Evolutionary conservation across 1,284 basidiomycete species (phyloP).

Genomic region (Trichosporon asahii): DNA sequence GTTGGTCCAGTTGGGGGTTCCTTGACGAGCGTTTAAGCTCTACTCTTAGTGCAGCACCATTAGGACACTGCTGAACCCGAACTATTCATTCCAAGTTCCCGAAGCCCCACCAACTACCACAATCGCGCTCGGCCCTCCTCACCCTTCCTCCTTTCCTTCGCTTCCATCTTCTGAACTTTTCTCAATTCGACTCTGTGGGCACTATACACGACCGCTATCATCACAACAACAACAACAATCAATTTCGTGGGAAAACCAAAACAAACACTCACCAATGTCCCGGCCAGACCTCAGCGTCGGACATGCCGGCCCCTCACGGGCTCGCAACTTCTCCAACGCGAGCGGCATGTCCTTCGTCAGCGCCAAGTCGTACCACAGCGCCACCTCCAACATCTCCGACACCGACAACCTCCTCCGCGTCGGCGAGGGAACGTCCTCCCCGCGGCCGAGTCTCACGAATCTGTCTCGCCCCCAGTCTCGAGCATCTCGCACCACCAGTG

Average conservation of each 20-base stretch:
- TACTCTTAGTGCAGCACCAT: background rate
- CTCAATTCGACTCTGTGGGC: background rate
- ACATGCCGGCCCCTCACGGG: background rate
- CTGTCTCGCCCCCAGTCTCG: background rate
- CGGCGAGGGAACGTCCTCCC: constrained; percentile 47
- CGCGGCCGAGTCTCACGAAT: background rate
- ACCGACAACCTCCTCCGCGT: constrained; percentile 67
- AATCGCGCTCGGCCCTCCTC: background rate
- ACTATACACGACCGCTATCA: background rate
- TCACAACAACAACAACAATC: background rate
- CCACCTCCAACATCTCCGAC: constrained; percentile 60
- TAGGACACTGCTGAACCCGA: background rate
- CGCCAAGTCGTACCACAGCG: constrained; percentile 7
- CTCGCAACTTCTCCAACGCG: constrained; percentile 4
- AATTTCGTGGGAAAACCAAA: background rate
- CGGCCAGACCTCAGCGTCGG: background rate
- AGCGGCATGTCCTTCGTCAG: constrained; percentile 4
- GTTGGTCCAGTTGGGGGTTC: too few species aligned
- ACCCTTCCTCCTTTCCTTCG: background rate
- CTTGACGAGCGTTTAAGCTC: background rate
- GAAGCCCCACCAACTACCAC: background rate
- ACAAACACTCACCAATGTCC: background rate
- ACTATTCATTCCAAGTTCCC: background rate
- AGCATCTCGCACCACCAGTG: background rate
- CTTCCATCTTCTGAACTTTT: background rate